Evolutionary conservation across 2,329 filamentous ascomycete genomes (phyloP), one percentile per base, ranked within the genome.

Genomic region (Phaeosphaeriaceae sp.): DNA sequence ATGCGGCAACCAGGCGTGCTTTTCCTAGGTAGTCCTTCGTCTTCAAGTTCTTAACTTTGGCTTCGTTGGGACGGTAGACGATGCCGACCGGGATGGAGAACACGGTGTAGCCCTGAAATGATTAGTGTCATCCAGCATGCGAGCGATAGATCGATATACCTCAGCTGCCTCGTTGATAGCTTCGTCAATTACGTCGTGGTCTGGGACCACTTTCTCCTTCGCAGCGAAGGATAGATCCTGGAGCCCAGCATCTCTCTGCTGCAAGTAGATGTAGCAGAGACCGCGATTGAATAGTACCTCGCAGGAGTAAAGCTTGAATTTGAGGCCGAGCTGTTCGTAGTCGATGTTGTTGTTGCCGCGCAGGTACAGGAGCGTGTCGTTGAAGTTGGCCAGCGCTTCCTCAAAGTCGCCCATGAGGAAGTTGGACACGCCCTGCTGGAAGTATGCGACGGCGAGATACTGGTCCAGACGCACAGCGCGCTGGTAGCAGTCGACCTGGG

Each of bases 31-130:
- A 99, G 75, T 99, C 93, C 77, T 98, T 98, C 21, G 93, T 92
- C 83, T 97, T 97, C 71, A 99, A 83, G 73, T 99, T 99, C 80
- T 96, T 96, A 66, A 99, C 95, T 79, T 99, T 99, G 63, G 95
- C 93, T 72, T 96, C 93, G 75, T 97, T 98, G 21, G 95, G 95
- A 57, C 95, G 86, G 79, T 98, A 99, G 17, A 99, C 87, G 31
- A 97, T 91, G 22, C 95, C 95, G 13, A 98, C 93, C 0, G 95
- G 95, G 53, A 98, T 98, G 0, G 93, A 98, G 80, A 99, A 99
- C 44, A 99, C 95, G 0, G 95, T 98, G 75, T 99, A 99, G 48
- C 94, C 95, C 91, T 96, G 2, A 54, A 20, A 15, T 42, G 55
- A 63, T 81, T 59, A 82, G 70, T 54, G 5, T 1, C 9, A 27